Conservation (phyloP, 768 basidiomycete genomes). For the Amanita pallidorosea region DNA sequence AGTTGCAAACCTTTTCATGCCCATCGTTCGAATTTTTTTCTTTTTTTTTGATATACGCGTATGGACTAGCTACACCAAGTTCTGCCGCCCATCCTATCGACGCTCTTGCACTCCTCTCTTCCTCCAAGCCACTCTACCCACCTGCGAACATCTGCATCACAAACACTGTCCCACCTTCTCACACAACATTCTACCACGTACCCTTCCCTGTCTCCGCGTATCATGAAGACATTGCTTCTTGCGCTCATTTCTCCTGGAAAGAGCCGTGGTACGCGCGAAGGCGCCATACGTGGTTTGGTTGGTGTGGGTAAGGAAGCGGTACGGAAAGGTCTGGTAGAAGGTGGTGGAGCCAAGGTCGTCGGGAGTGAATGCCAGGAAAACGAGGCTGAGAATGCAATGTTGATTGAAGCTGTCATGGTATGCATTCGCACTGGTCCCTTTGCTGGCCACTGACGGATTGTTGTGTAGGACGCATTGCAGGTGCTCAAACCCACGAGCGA, state of each 20-base stretch:
- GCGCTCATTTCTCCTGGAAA: constrained; percentile 69
- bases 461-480: constrained; percentile 45
- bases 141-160: constrained; percentile 72
- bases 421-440: constrained; percentile 7
- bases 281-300: constrained; percentile 79
- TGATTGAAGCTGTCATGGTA: constrained; percentile 58
- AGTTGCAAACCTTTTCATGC: constrained; percentile 21
- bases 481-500: constrained; percentile 37
- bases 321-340: constrained; percentile 70
- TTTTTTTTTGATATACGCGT: constrained; percentile 2
- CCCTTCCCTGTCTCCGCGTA: constrained; percentile 75
- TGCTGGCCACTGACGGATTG: background rate
- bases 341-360: constrained; percentile 67
- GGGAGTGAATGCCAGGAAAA: constrained; percentile 50
- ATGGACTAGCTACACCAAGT: constrained; percentile 80
- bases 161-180: constrained; percentile 74
- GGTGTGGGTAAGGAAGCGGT: constrained; percentile 82
- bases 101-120: constrained; percentile 79
- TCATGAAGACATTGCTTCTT: constrained; percentile 88
- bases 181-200: constrained; percentile 83
- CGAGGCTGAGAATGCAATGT: constrained; percentile 25
- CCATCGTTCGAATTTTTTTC: background rate
- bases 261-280: constrained; percentile 75
- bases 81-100: constrained; percentile 85
- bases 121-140: constrained; percentile 60